Evolutionary conservation across 2,329 filamentous ascomycete species (phyloP), one percentile per base, ranked within the genome.

Genomic region (Calonectria henricotiae): DNA sequence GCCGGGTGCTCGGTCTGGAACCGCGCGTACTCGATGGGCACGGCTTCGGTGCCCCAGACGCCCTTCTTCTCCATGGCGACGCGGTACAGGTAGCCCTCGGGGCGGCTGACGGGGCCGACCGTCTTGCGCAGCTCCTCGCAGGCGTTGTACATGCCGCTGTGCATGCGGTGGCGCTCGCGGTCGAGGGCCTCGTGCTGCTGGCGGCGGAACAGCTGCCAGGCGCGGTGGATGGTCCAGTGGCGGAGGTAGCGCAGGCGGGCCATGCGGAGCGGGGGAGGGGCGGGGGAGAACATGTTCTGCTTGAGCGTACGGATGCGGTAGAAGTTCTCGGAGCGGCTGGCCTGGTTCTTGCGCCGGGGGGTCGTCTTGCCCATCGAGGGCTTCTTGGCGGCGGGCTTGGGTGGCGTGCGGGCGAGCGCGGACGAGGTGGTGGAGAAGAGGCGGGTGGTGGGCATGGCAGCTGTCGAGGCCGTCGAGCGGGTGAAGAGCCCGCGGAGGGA

Each of bases 161-260:
- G 95, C 86, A 91, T 88, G 70, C 93, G 88, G 84, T 94, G 90
- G 55, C 98, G 88, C 81, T 95, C 94, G 65, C 87, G 85, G 80
- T 93, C 88, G 62, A 90, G 88, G 41, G 86, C 84, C 73, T 89
- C 86, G 60, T 91, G 91, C 77, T 91, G 88, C 80, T 93, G 89
- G 76, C 91, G 89, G 77, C 92, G 91, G 84, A 92, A 93, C 35
- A 98, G 87, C 78, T 94, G 88, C 94, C 95, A 98, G 25, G 96
- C 96, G 77, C 96, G 95, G 87, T 98, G 95, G 83, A 99, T 98
- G 62, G 96, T 98, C 96, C 96, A 99, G 87, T 99, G 96, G 55
- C 96, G 94, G 74, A 99, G 91, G 83, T 91, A 89, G 67, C 96
- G 92, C 83, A 93, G 93, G 77, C 96, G 94, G 46, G 91, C 94